Percentiles rank a stretch among this genome's conserved stretches.
phyloP scores from a whole-genome alignment of 2,329 filamentous ascomycete species.

The Scortechinia acanthostroma region DNA sequence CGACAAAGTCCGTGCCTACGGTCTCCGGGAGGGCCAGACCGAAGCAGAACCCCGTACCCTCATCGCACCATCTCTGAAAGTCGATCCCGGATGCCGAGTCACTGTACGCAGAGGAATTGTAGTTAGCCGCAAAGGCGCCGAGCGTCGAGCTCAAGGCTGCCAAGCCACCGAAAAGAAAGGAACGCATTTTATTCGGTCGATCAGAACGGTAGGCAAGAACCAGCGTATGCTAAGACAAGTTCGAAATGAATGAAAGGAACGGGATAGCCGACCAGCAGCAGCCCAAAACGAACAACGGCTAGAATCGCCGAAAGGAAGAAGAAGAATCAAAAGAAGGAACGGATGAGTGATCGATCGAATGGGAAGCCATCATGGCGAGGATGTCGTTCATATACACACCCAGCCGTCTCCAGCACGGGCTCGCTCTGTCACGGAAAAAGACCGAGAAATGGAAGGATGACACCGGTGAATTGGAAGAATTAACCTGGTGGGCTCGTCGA shows the following conservation, averaged over 20 bases:
- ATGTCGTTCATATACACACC: neutral
- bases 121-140: neutral
- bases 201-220: too few species aligned
- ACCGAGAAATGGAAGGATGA: too few species aligned
- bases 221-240: neutral
- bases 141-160: neutral
- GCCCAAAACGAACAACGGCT: neutral
- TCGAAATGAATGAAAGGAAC: conserved; percentile 1
- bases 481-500: too few species aligned
- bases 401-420: too few species aligned
- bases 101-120: conserved; percentile 17
- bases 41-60: conserved; percentile 30
- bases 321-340: neutral
- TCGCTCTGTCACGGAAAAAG: too few species aligned
- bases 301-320: neutral
- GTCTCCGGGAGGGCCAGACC: conserved; percentile 41
- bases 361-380: neutral
- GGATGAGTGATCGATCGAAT: neutral
- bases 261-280: neutral
- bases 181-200: too few species aligned
- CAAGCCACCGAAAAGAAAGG: neutral
- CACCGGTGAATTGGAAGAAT: too few species aligned
- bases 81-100: conserved; percentile 35
- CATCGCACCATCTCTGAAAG: conserved; percentile 24
- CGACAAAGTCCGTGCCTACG: conserved; percentile 41